A percentile compares a stretch with the other conserved stretches of the same genome.
Evolutionary conservation across 371 early-diverging fungal genomes (phyloP).

Genomic region (Smittium culicis): DNA sequence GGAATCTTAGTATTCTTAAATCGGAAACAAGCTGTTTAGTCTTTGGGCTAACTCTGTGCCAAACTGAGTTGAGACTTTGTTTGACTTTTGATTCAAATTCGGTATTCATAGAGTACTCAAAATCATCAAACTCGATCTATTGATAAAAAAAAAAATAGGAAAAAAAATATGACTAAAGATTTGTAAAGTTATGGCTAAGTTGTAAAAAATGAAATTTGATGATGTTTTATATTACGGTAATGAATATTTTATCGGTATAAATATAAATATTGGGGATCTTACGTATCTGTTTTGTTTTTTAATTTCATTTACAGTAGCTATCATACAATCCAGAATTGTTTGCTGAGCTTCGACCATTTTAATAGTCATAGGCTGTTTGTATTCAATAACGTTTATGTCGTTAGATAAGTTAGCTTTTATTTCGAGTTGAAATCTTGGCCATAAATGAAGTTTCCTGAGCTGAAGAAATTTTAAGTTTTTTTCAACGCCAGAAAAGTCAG

Average conservation of each 20-base stretch:
- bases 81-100: conserved; percentile 65
- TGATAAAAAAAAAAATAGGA: too few species aligned
- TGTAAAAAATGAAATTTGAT: too few species aligned
- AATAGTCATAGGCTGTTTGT: conserved; percentile 64
- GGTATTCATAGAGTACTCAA: conserved; percentile 70
- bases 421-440: conserved; percentile 76
- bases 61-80: conserved; percentile 65
- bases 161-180: too few species aligned
- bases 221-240: too few species aligned
- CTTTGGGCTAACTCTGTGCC: conserved; percentile 65
- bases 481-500: conserved; percentile 74
- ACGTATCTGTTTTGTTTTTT: conserved; percentile 46
- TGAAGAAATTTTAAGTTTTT: conserved; percentile 64
- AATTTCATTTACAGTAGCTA: conserved; percentile 62
- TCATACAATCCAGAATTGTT: conserved; percentile 71
- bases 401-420: conserved; percentile 47
- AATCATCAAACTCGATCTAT: conserved; percentile 27
- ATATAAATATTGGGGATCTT: conserved; percentile 11
- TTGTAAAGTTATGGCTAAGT: too few species aligned
- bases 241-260: too few species aligned
- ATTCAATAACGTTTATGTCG: conserved; percentile 46
- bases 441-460: conserved; percentile 66
- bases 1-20: conserved; percentile 48
- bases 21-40: conserved; percentile 67
- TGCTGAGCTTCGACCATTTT: conserved; percentile 72